Base-by-base conservation (phyloP, 768 basidiomycete species). In the Russula olivacea region DNA sequence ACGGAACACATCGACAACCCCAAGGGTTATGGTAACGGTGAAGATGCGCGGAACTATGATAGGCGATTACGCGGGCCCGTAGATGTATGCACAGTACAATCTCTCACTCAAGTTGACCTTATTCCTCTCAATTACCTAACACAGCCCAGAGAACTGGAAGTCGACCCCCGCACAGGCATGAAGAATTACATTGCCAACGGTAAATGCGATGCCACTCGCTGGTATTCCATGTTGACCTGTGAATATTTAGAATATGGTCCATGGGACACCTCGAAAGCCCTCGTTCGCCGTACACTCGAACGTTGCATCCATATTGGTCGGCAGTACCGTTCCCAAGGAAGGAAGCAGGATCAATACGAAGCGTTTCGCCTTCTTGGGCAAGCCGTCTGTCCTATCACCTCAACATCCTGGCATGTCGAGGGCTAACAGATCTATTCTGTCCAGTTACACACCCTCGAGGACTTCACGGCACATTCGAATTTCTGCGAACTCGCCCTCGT, bases 1-100 rank as follows among this genome's bases (percentile, higher is more conserved):
- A 82, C 81, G 0, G 89, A 93, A 72, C 93, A 96, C 72, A 93
- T 94, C 69, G 93, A 96, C 71, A 96, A 96, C 69, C 93, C 92
- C 2, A 91, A 89, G 72, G 92, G 91, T 14, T 95, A 93, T 68
- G 91, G 88, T 0, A 85, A 85, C 19, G 88, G 87, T 30, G 86
- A 91, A 72, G 93, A 98, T 72, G 83, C 94, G 0, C 79, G 91
- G 47, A 79, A 80, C 69, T 92, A 88, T 69, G 82, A 96, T 69
- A 83, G 86, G 0, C 78, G 81, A 21, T 80, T 98, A 9, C 84
- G 95, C 14, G 85, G 85, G 3, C 93, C 93, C 3, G 87, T 98
- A 7, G 85, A 94, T 69, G 87, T 87, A 70, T 55, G 68, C 60
- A 62, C 43, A n/a, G 45, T n/a, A 51, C 36, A 32, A 25, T 2